Base-by-base conservation (phyloP, 2,329 filamentous ascomycete genomes). In the Penicillium brasilianum region DNA sequence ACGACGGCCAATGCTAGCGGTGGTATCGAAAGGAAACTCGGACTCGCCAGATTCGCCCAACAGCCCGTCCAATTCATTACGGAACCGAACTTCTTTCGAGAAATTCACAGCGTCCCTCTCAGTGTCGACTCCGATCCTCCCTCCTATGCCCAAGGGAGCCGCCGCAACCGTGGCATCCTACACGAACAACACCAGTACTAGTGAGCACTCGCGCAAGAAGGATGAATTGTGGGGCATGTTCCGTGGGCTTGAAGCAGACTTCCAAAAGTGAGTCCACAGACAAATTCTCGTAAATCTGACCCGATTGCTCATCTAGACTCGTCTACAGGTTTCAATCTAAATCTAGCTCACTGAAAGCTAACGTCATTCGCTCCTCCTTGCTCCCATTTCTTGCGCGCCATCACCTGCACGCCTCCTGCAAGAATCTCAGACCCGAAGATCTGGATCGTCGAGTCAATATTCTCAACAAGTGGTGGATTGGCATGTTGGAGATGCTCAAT, bases 381-480 rank as follows among this genome's bases (percentile, higher is more conserved):
- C 77, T 96, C 18, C 91, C 92, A 0, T 96, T 97, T 69, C 79
- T 97, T 46, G 85, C 87, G 59, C 88, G 85, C 55, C 88, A 93
- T 69, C 84, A 85, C 61, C 80, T 84, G 36, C 89, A 94, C 70
- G 79, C 86, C 1, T 92, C 90, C 9, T 89, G 87, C 69, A 82
- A 81, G 64, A 80, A 75, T 16, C 81, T 97, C 49, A 81, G 85
- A n/a, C 83, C 91, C 1, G 92, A 96, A 78, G 92, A 96, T 73
- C 78, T 97, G 48, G 93, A 97, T 70, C 86, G 90, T 37, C 85
- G 93, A 61, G 86, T 90, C 2, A 88, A 87, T 48, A 91, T 96
- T 51, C 79, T 97, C 60, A 92, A 95, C 74, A 93, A 91, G 72
- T 97, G 93, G 93, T 97, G 93, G 93, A 89, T 84, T 46, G 88